phyloP scores from a whole-genome alignment of 179 eudicot genomes.

The Vitellaria paradoxa region DNA sequence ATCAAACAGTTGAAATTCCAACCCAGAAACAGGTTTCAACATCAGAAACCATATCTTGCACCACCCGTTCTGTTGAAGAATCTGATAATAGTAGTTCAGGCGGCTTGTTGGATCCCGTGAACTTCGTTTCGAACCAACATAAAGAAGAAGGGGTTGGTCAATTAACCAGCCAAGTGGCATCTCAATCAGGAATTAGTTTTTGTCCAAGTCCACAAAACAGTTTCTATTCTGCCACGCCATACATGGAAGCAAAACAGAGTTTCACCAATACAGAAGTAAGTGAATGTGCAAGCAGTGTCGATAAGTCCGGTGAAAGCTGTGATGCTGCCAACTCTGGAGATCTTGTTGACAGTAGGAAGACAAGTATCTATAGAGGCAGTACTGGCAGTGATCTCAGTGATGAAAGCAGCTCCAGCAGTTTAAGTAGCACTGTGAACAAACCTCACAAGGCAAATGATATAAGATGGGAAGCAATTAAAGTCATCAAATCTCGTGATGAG shows the following conservation, averaged over 20 bases:
- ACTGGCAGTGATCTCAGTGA: conserved; percentile 81
- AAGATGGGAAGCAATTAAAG: conserved; percentile 81
- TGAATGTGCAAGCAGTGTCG: conserved; percentile 52
- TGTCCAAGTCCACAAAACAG: conserved; percentile 72
- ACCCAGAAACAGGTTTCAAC: conserved; percentile 27
- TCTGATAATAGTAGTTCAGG: conserved; percentile 28
- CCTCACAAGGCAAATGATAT: conserved; percentile 83
- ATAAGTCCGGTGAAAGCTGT: conserved; percentile 40
- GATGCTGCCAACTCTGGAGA: conserved; percentile 46
- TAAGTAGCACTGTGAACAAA: conserved; percentile 53
- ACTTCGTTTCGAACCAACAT: neutral
- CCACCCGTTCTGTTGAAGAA: conserved; percentile 31
- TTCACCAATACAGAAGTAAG: conserved; percentile 73
- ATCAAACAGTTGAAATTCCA: conserved; percentile 23
- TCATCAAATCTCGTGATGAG: conserved; percentile 33
- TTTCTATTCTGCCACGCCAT: conserved; percentile 60
- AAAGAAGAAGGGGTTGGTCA: too few species aligned
- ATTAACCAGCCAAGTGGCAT: too few species aligned
- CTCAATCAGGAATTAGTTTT: too few species aligned
- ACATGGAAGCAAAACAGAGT: conserved; percentile 74
- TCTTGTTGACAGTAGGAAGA: conserved; percentile 54
- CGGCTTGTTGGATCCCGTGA: conserved; percentile 20
- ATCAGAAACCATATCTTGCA: conserved; percentile 29
- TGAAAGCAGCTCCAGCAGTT: conserved; percentile 78
- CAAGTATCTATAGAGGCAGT: conserved; percentile 62